Evolutionary conservation across 208 protist genomes (phyloP), one percentile per base, ranked within the genome.

Genomic region (Leishmania tropica): DNA sequence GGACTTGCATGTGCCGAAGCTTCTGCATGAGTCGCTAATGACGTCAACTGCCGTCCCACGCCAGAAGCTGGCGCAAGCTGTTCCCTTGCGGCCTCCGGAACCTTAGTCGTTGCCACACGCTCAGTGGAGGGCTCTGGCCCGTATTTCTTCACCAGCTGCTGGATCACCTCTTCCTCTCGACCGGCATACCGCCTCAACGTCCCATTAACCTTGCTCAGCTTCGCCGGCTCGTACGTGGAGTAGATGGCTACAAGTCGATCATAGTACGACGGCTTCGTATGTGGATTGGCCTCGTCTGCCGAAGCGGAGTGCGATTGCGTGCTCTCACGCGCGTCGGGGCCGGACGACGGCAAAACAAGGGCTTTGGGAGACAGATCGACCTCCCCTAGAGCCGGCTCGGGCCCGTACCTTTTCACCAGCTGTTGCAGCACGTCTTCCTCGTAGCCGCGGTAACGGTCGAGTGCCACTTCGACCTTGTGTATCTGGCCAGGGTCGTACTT

Each of bases 171-270:
- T 54, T 96, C 92, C 71, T 96, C 92, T 8, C 87, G 85, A 13
- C 91, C 94, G 17, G 85, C 83, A 81, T 89, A 94, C 54, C 90
- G 89, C 78, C 86, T 81, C 48, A 97, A 83, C 17, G 91, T 93
- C 13, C 86, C 89, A 58, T 90, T 80, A 3, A 95, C 93, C 40
- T 89, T 90, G 54, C 83, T 83, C 51, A 94, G 81, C 80, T 95
- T 96, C 48, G 83, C 72, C 40, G 92, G 91, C 54, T 93, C 88
- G 80, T 97, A 96, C 24, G 81, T 87, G 67, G 83, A 60, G 85
- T 96, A 95, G 40, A 96, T 93, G 58, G 88, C 90, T 21, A 84
- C 56, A n/a, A 96, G 80, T 10, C 93, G 88, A 70, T 92, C 90
- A 40, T 81, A 83, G 83, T 94, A 95, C 35, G 83, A 82, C 17